phyloP scores from a whole-genome alignment of 148 eudicot species.

The Camellia granthamiana region DNA sequence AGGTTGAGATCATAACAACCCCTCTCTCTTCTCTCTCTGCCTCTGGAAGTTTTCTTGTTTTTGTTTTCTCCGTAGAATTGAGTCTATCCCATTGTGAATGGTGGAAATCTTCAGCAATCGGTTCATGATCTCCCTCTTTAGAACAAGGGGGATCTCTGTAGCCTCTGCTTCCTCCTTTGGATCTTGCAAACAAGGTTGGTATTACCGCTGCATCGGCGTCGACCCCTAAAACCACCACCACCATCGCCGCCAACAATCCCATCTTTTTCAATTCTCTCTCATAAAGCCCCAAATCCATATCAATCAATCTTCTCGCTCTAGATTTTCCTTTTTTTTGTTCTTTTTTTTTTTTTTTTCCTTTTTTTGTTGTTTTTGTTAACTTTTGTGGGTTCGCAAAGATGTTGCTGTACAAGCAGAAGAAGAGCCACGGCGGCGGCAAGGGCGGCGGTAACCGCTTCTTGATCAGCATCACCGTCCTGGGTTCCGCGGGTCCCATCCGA shows the following conservation, averaged over 20 bases:
- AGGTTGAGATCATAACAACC: too few relatives aligned
- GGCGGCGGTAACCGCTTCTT: slow-evolving; percentile 27
- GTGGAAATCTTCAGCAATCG: slow-evolving; percentile 34
- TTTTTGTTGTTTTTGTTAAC: not conserved
- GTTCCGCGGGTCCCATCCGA: slow-evolving; percentile 52
- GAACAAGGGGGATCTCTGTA: slow-evolving; percentile 35
- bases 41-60: not conserved
- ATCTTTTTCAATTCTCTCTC: not conserved
- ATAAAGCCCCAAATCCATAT: not conserved
- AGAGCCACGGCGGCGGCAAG: slow-evolving; percentile 29
- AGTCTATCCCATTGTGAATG: slow-evolving; percentile 35
- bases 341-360: too few relatives aligned
- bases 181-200: slow-evolving; percentile 48
- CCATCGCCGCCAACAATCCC: not conserved
- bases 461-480: slow-evolving; percentile 39
- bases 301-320: not conserved
- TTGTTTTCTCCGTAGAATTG: not conserved
- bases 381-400: slow-evolving; percentile 13
- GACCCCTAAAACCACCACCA: slow-evolving; percentile 30
- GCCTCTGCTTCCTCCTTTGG: slow-evolving; percentile 29
- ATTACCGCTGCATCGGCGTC: slow-evolving; percentile 43
- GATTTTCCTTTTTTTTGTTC: too few relatives aligned
- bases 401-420: slow-evolving; percentile 49
- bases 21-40: too few relatives aligned
- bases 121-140: slow-evolving; percentile 39